Base-by-base conservation (phyloP, 2,329 filamentous ascomycete genomes). In the Aureobasidium sp. region DNA sequence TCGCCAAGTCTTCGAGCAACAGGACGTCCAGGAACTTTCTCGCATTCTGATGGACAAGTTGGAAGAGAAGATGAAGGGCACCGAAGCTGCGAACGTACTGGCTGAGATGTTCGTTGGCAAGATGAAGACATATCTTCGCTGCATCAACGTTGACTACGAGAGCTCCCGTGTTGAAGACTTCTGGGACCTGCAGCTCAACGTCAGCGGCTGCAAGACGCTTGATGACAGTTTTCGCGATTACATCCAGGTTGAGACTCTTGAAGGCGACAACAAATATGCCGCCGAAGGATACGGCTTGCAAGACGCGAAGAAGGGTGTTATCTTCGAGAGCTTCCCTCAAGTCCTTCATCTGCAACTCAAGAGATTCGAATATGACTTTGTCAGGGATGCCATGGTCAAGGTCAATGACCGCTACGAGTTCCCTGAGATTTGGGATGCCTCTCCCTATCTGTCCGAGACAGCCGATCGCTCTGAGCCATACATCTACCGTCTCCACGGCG, bases 131-230 rank as follows among this genome's bases (percentile, higher is more conserved):
- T 99, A 97, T 75, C 95, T 99, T 67, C 95, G 90, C 26, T 99
- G 95, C 78, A 97, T 99, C 74, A 94, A 99, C 74, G 95, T 99
- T 65, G 87, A 96, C 70, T 99, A 96, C 78, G 93, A 97, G 78
- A 97, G 91, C 26, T 96, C 92, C 65, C 85, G 93, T 65, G 85
- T 94, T 67, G 94, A 99, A 75, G 95, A 99, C 69, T 99, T 97
- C 74, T 99, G 94, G 94, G 94, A 99, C 73, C 90, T 99, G 64
- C 94, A 99, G 73, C 84, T 99, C 68, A 99, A 97, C 68, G 95
- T 99, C 56, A 89, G 89, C 66, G 92, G 91, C 36, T 97, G 96
- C 80, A 91, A 90, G 77, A 93, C 89, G 65, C 79, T 99, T 36
- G 88, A 96, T 66, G 91, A 95, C 70, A 97, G 93, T 72, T 97